A percentile compares a stretch with the other conserved stretches of the same genome.
phyloP scores from a whole-genome alignment of 2,329 filamentous ascomycete genomes.

The Clarireedia hainanense region DNA sequence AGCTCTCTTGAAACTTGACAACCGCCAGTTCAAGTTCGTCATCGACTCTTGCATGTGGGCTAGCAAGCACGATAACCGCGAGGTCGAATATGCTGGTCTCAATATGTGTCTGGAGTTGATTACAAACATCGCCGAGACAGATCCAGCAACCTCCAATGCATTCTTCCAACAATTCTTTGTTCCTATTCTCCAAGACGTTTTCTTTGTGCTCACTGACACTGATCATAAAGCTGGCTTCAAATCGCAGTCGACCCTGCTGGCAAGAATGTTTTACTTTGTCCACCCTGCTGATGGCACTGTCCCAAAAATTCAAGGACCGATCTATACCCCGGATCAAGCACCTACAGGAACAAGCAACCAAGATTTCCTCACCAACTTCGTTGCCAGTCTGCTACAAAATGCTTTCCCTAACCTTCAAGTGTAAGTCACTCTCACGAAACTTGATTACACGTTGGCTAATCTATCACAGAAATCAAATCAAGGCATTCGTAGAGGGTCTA shows the following conservation, averaged over 20 bases:
- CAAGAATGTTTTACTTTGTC: conserved; percentile 96
- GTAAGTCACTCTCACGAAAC: conserved; percentile 44
- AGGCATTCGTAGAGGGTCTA: conserved; percentile 79
- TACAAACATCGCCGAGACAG: conserved; percentile 92
- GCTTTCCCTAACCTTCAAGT: conserved; percentile 90
- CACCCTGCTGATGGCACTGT: conserved; percentile 58
- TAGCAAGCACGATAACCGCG: conserved; percentile 99
- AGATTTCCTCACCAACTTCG: conserved; percentile 84
- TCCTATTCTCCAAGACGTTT: conserved; percentile 91
- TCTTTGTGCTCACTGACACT: conserved; percentile 94
- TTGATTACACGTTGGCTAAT: conserved; percentile 30
- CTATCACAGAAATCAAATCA: conserved; percentile 65
- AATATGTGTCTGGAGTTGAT: conserved; percentile 98
- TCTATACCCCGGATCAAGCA: conserved; percentile 80
- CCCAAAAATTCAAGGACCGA: conserved; percentile 85
- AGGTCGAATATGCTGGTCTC: conserved; percentile 91
- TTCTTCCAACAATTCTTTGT: conserved; percentile 99
- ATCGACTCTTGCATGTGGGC: conserved; percentile 99
- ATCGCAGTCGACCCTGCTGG: conserved; percentile 87
- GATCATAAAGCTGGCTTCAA: conserved; percentile 99
- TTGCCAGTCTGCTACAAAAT: conserved; percentile 73
- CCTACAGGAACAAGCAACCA: conserved; percentile 77
- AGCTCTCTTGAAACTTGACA: conserved; percentile 85
- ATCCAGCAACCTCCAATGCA: conserved; percentile 75
- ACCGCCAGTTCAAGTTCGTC: conserved; percentile 96